Percentiles rank a stretch among this genome's conserved stretches.
Evolutionary conservation across 306 rosid genomes (phyloP).

Genomic region (Crotalaria pallida): DNA sequence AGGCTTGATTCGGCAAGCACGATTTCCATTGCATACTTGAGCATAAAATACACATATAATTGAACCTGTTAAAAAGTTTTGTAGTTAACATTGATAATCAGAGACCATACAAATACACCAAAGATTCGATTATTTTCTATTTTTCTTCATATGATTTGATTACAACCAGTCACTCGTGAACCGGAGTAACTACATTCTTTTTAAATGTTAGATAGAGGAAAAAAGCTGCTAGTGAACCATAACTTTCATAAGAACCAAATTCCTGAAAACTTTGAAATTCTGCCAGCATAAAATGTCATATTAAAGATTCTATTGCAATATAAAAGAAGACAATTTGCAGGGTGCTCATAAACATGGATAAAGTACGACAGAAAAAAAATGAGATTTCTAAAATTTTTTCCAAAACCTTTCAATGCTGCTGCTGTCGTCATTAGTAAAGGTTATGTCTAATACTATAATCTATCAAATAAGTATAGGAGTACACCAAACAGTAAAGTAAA

Average conservation of each 20-base stretch:
- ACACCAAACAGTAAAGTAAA: no score
- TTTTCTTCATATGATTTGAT: background rate
- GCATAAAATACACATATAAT: constrained; percentile 75
- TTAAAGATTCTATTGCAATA: background rate
- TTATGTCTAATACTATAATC: background rate
- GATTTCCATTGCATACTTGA: constrained; percentile 76
- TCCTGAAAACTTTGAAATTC: background rate
- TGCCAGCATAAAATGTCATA: background rate
- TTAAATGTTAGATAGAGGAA: background rate
- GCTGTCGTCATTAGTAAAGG: background rate
- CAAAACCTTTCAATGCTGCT: background rate
- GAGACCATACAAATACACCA: constrained; percentile 1
- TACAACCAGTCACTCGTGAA: no score
- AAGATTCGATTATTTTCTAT: no score
- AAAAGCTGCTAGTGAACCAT: background rate
- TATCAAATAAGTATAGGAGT: background rate
- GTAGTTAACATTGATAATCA: constrained; percentile 16
- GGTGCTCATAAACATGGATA: background rate
- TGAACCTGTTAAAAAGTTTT: constrained; percentile 57
- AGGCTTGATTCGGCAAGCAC: constrained; percentile 95
- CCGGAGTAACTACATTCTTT: background rate
- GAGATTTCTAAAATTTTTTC: background rate
- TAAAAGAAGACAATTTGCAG: background rate
- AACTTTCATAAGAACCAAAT: background rate
- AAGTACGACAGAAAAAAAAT: background rate